phyloP scores from a whole-genome alignment of 176 grass and related monocot species.

The Chrysopogon serrulatus region DNA sequence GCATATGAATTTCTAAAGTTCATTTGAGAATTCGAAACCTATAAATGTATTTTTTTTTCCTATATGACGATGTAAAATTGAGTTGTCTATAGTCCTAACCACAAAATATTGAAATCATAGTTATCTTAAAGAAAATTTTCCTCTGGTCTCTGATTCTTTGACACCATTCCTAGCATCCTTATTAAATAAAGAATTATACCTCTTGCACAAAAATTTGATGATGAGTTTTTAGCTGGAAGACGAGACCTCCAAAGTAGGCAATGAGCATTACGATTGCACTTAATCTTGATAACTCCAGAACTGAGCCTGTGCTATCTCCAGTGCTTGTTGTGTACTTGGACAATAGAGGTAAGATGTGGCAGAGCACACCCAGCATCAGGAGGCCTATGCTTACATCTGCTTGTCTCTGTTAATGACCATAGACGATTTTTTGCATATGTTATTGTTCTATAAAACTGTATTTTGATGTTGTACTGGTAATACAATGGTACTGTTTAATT shows the following conservation, averaged over 20 bases:
- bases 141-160: neutral
- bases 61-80: neutral
- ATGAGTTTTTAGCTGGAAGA: conserved; percentile 71
- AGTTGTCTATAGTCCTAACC: neutral
- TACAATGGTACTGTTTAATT: neutral
- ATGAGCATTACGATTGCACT: conserved; percentile 53
- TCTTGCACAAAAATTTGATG: conserved; percentile 40
- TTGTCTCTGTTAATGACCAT: conserved; percentile 42
- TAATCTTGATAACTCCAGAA: conserved; percentile 43
- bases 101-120: neutral
- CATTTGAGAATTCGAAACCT: neutral
- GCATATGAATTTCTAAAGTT: neutral
- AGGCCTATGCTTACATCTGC: conserved; percentile 51
- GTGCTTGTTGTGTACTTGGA: conserved; percentile 10
- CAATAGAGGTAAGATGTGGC: conserved; percentile 25
- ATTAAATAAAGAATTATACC: conserved; percentile 28
- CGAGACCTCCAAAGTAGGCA: conserved; percentile 46
- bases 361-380: conserved; percentile 43
- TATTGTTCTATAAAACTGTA: neutral
- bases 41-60: no score
- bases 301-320: neutral
- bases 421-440: neutral
- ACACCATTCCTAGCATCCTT: neutral
- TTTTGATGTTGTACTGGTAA: neutral
- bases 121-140: neutral